Evolutionary conservation across 805 yeast species (phyloP).

Genomic region (Kodamaea lidongshanica): DNA sequence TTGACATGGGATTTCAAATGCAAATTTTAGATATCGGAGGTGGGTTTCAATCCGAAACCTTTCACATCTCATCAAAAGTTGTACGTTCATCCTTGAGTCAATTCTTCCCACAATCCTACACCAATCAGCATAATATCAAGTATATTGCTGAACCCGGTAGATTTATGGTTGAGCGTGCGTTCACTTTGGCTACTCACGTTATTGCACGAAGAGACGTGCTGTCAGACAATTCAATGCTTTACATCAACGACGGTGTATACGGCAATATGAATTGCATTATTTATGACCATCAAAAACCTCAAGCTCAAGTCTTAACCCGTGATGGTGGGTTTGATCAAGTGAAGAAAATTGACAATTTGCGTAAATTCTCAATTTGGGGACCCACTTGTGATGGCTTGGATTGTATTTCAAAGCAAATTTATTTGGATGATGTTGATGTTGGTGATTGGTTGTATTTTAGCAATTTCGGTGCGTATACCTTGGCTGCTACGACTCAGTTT

Average conservation of each 20-base stretch:
- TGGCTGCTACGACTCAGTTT: conserved; percentile 86
- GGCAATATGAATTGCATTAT: conserved; percentile 92
- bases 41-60: conserved; percentile 68
- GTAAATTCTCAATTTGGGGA: conserved; percentile 81
- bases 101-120: conserved; percentile 47
- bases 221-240: conserved; percentile 31
- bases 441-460: conserved; percentile 94
- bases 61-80: conserved; percentile 51
- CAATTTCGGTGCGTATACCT: conserved; percentile 84
- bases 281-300: conserved; percentile 83
- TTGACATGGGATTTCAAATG: conserved; percentile 40
- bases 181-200: conserved; percentile 76
- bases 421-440: conserved; percentile 55
- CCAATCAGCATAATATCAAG: conserved; percentile 22
- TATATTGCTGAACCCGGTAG: conserved; percentile 95
- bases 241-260: conserved; percentile 91
- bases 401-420: conserved; percentile 54
- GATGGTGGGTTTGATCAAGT: conserved; percentile 35
- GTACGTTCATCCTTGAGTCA: conserved; percentile 50
- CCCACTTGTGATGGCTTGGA: conserved; percentile 98
- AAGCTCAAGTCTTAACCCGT: conserved; percentile 59
- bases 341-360: conserved; percentile 12
- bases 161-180: conserved; percentile 76
- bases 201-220: conserved; percentile 68
- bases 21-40: conserved; percentile 83